Percentiles rank a stretch among this genome's conserved stretches.
phyloP scores from a whole-genome alignment of 108 stramenopile genomes.

The Cyclotella cryptica region DNA sequence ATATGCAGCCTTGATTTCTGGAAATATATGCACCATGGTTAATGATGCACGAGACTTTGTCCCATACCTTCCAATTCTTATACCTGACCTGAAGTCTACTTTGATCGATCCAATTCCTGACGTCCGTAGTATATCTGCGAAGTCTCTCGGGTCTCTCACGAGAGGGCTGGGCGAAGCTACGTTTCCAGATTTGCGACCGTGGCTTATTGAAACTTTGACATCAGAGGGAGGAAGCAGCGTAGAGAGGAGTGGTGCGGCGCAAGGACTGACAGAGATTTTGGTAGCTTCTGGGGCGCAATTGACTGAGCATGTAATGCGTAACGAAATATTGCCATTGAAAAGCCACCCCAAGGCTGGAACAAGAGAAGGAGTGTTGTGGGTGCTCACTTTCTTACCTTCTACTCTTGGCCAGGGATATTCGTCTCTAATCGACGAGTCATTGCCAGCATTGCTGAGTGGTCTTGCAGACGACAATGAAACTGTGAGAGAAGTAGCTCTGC shows the following conservation, averaged over 20 bases:
- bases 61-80: constrained; percentile 92
- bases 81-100: constrained; percentile 92
- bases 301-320: constrained; percentile 77
- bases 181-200: constrained; percentile 92
- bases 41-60: constrained; percentile 93
- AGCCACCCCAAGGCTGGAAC: constrained; percentile 89
- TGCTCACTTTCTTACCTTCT: constrained; percentile 97
- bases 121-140: constrained; percentile 79
- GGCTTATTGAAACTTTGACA: constrained; percentile 90
- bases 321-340: constrained; percentile 91
- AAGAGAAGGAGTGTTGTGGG: constrained; percentile 98
- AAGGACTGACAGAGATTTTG: constrained; percentile 93
- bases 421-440: constrained; percentile 80
- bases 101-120: constrained; percentile 98
- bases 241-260: constrained; percentile 97
- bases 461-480: constrained; percentile 95
- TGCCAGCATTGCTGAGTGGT: constrained; percentile 94
- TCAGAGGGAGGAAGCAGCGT: constrained; percentile 83
- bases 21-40: constrained; percentile 98
- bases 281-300: constrained; percentile 78
- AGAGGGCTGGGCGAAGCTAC: constrained; percentile 93
- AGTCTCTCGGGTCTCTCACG: constrained; percentile 93
- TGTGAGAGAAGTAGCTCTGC: constrained; percentile 95
- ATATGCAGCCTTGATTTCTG: constrained; percentile 96
- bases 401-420: constrained; percentile 89